phyloP scores from a whole-genome alignment of 768 basidiomycete species.

The Tubosaeta sp. region DNA sequence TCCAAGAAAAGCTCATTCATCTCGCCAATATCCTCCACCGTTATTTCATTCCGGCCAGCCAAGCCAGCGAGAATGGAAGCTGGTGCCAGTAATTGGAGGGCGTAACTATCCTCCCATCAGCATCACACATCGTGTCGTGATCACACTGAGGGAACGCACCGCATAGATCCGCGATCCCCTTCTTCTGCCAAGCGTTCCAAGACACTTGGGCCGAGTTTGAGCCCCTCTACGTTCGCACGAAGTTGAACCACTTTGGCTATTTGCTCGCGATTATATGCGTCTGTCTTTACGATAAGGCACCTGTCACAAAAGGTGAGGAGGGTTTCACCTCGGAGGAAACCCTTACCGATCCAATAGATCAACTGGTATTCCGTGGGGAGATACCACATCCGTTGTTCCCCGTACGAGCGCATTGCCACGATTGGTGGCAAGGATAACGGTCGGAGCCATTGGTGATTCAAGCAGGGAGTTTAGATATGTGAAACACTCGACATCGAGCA shows the following conservation, averaged over 20 bases:
- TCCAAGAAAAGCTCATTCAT: constrained; percentile 95
- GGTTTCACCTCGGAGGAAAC: background rate
- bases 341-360: constrained; percentile 87
- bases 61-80: constrained; percentile 82
- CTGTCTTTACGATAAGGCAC: constrained; percentile 94
- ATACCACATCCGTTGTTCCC: constrained; percentile 86
- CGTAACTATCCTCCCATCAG: constrained; percentile 53
- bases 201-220: constrained; percentile 71
- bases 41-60: constrained; percentile 75
- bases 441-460: constrained; percentile 95
- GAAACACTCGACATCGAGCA: constrained; percentile 99
- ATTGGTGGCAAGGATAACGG: constrained; percentile 96
- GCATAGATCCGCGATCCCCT: constrained; percentile 76
- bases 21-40: constrained; percentile 85
- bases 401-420: constrained; percentile 89
- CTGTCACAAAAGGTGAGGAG: constrained; percentile 34
- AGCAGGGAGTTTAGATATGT: constrained; percentile 95
- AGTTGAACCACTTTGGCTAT: constrained; percentile 83
- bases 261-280: constrained; percentile 76
- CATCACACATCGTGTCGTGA: constrained; percentile 8
- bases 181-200: constrained; percentile 77
- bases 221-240: constrained; percentile 81
- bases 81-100: constrained; percentile 86
- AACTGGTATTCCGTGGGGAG: constrained; percentile 91
- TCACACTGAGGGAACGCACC: constrained; percentile 41